phyloP scores from a whole-genome alignment of 2,329 filamentous ascomycete species.

The Aspergillus ustus region DNA sequence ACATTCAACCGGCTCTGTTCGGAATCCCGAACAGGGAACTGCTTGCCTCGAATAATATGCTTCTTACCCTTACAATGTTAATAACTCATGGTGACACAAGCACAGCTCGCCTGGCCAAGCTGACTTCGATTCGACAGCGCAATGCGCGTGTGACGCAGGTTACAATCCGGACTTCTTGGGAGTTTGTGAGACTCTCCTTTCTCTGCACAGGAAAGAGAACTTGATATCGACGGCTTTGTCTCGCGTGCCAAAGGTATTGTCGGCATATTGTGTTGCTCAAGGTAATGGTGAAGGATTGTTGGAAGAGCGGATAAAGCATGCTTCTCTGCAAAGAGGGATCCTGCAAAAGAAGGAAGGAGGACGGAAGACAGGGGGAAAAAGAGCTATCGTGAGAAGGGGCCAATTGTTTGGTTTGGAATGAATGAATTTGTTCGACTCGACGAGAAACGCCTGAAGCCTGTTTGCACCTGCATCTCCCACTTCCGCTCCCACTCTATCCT shows the following conservation, averaged over 20 bases:
- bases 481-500: background rate
- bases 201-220: background rate
- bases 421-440: background rate
- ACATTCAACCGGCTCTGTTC: background rate
- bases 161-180: background rate
- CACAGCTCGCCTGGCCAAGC: background rate
- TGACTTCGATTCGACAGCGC: conserved; percentile 12
- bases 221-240: background rate
- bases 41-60: background rate
- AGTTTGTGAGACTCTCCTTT: conserved; percentile 3
- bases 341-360: background rate
- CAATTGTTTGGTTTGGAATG: background rate
- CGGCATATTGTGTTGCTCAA: background rate
- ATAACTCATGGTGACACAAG: conserved; percentile 14
- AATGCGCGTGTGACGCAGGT: conserved; percentile 10
- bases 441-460: background rate
- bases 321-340: background rate
- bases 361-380: background rate
- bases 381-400: background rate
- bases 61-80: conserved; percentile 2
- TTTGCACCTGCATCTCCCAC: conserved; percentile 1
- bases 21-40: background rate
- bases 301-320: background rate
- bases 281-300: background rate
- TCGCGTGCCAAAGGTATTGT: background rate